Evolutionary conservation across 164 flowering plant genomes (phyloP), one percentile per base, ranked within the genome.

Genomic region (Macadamia integrifolia): DNA sequence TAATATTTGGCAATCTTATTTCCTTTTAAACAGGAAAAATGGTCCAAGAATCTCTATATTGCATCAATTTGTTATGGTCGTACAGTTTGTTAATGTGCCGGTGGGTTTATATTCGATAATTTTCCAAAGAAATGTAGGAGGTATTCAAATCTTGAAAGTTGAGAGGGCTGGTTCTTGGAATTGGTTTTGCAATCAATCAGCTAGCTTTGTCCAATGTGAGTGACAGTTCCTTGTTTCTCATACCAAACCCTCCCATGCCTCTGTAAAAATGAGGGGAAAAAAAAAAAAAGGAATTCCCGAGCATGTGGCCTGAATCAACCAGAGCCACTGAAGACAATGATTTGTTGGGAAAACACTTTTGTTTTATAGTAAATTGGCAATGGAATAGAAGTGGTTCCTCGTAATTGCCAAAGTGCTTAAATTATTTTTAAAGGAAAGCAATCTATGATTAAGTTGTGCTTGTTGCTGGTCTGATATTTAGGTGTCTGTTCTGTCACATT

Each of bases 41-140:
- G 94, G 94, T 76, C 89, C 17, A 88, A 88, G 67, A 85, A 87
- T 79, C 91, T 88, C 66, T 88, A 88, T 74, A 85, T 88, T 57
- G 87, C 94, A 23, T 83, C 89, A 9, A 85, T 88, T 35, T 85
- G 94, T 75, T 87, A 84, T 66, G 93, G 93, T 50, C 84, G 93
- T 60, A 85, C 91, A 6, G 87, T 86, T 14, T 83, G 89, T 78
- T 85, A 72, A 78, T 65, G 40, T 57, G 8, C 48, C 15, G 7
- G 6, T 43, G 56, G 64, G 63, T 59, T 70, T 58, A 58, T 49
- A 53, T 67, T 60, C 46, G 64, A 48, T 62, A 35, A 35, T 53
- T 66, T 63, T 43, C 13, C 42, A 18, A 23, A 15, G 52, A 56
- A 65, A 65, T 40, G 53, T 48, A 64, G 66, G 44, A 64, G 71